Evolutionary conservation across 768 basidiomycete species (phyloP).

Genomic region (Leccinum pellstonianum): DNA sequence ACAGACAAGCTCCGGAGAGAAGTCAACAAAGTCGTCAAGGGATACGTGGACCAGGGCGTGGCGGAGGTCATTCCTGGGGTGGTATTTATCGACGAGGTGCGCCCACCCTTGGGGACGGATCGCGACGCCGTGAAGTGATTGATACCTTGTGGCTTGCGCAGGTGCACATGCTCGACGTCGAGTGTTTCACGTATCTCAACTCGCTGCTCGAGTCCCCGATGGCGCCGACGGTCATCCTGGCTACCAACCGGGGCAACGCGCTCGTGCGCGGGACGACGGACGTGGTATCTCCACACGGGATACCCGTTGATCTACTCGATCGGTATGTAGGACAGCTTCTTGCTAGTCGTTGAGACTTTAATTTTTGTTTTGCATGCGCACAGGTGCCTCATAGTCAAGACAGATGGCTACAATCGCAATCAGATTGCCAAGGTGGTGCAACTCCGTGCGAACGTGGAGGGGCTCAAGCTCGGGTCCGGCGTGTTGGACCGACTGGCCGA

Average conservation of each 20-base stretch:
- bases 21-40: slow-evolving; percentile 96
- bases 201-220: slow-evolving; percentile 92
- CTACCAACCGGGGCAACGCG: slow-evolving; percentile 92
- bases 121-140: neutral
- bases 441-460: slow-evolving; percentile 83
- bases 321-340: slow-evolving; percentile 46
- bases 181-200: slow-evolving; percentile 98
- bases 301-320: slow-evolving; percentile 92
- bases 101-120: slow-evolving; percentile 14
- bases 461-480: slow-evolving; percentile 68
- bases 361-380: neutral
- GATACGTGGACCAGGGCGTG: slow-evolving; percentile 97
- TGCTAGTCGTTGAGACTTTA: neutral
- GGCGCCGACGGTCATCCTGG: slow-evolving; percentile 96
- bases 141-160: slow-evolving; percentile 29
- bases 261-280: slow-evolving; percentile 93
- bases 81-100: slow-evolving; percentile 96
- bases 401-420: slow-evolving; percentile 75
- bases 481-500: slow-evolving; percentile 79
- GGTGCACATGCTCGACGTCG: slow-evolving; percentile 99
- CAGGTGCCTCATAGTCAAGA: slow-evolving; percentile 94
- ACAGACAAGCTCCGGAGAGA: slow-evolving; percentile 95
- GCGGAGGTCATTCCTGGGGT: slow-evolving; percentile 98
- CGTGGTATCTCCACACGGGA: slow-evolving; percentile 87
- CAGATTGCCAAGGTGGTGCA: slow-evolving; percentile 87